phyloP scores from a whole-genome alignment of 371 early-diverging fungal genomes.

The Rhizopus arrhizus region DNA sequence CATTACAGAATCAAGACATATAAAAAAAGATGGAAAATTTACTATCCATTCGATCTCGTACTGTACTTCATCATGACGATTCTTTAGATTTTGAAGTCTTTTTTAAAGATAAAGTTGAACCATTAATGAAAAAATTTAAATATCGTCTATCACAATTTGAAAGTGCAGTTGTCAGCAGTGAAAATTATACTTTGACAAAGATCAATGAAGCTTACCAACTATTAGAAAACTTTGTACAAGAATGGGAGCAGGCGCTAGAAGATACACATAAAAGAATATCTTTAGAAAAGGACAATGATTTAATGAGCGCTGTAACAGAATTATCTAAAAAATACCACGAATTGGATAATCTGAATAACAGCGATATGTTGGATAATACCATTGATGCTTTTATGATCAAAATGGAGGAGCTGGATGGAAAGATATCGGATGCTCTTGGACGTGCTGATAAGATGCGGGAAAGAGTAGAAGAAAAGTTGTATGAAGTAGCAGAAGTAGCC shows the following conservation, averaged over 20 bases:
- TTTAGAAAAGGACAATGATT: conserved; percentile 22
- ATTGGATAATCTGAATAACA: conserved; percentile 23
- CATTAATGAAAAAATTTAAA: conserved; percentile 49
- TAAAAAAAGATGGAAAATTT: conserved; percentile 43
- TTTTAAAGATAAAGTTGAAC: conserved; percentile 43
- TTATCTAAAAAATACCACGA: conserved; percentile 33
- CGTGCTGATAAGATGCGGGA: conserved; percentile 41
- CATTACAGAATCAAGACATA: neutral
- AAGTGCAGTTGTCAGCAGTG: conserved; percentile 32
- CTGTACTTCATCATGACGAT: conserved; percentile 34
- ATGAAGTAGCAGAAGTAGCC: conserved; percentile 43
- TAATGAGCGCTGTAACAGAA: conserved; percentile 27
- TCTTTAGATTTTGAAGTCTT: conserved; percentile 47
- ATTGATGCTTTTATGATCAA: conserved; percentile 49
- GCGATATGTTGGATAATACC: conserved; percentile 45
- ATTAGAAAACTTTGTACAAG: conserved; percentile 37
- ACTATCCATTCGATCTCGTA: conserved; percentile 35
- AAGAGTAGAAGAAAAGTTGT: conserved; percentile 40
- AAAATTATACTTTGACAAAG: conserved; percentile 37
- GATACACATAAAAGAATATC: conserved; percentile 4
- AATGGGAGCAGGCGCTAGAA: conserved; percentile 41
- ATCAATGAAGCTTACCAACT: conserved; percentile 36
- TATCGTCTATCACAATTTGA: conserved; percentile 45
- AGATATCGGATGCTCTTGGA: conserved; percentile 45
- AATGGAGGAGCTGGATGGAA: conserved; percentile 52